Conservation (phyloP, 2,329 filamentous ascomycete genomes). For the Stagonosporopsis cucurbitacearum region DNA sequence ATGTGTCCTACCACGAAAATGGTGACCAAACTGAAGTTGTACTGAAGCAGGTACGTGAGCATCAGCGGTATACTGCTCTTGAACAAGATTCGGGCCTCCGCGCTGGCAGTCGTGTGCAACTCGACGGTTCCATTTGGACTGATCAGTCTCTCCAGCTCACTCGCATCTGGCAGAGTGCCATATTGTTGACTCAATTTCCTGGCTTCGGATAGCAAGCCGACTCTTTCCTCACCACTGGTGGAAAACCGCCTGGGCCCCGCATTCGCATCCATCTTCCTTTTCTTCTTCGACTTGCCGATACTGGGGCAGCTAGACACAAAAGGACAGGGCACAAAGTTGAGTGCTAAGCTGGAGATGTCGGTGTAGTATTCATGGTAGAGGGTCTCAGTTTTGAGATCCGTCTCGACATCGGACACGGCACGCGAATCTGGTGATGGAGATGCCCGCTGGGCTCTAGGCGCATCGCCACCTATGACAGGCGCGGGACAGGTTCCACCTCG, state of each 20-base stretch:
- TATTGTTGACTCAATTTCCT: constrained; percentile 32
- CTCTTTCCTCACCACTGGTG: constrained; percentile 34
- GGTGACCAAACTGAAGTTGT: constrained; percentile 59
- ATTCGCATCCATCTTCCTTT: constrained; percentile 40
- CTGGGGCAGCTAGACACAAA: constrained; percentile 20
- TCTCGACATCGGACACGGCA: constrained; percentile 13
- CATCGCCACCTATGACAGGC: constrained; percentile 3
- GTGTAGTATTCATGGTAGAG: constrained; percentile 8
- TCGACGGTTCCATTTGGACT: constrained; percentile 29
- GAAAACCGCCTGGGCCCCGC: constrained; percentile 42
- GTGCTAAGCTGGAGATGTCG: constrained; percentile 35
- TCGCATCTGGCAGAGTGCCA: constrained; percentile 35
- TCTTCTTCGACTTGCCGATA: constrained; percentile 24
- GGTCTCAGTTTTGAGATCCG: constrained; percentile 15
- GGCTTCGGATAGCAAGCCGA: constrained; percentile 31
- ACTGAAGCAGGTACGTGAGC: constrained; percentile 62
- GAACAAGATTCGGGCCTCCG: constrained; percentile 45
- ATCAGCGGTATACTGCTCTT: constrained; percentile 59
- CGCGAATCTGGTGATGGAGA: constrained; percentile 13
- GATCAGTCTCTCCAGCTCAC: constrained; percentile 38
- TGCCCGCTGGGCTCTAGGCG: constrained; percentile 7
- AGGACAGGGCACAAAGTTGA: constrained; percentile 31
- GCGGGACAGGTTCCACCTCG: constrained; percentile 1
- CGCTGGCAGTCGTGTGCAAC: constrained; percentile 30
- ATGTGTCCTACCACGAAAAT: constrained; percentile 62